Conservation (phyloP, 495 filamentous ascomycete genomes). For the Penicillium malachiteum region DNA sequence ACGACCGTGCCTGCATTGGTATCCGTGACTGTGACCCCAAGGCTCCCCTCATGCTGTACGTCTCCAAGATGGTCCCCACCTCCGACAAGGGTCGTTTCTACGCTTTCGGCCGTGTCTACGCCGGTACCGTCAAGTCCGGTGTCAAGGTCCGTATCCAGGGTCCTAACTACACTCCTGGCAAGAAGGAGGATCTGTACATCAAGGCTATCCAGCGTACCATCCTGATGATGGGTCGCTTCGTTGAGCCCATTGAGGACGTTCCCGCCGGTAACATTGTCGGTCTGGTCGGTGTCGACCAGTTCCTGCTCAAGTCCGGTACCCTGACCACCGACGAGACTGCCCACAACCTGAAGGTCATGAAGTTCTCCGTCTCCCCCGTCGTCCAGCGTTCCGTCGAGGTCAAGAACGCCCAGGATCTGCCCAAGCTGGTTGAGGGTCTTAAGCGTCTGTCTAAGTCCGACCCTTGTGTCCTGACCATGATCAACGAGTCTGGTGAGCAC, state of each 20-base stretch:
- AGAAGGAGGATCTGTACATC: conserved; percentile 99
- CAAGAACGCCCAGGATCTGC: conserved; percentile 99
- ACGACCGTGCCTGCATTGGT: conserved; percentile 88
- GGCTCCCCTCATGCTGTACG: conserved; percentile 98
- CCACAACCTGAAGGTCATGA: conserved; percentile 99
- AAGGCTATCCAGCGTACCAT: conserved; percentile 99
- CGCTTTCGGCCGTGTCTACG: conserved; percentile 99
- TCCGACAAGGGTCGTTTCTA: conserved; percentile 99
- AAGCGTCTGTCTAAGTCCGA: conserved; percentile 99
- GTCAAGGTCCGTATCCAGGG: conserved; percentile 99
- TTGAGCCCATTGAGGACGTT: conserved; percentile 98
- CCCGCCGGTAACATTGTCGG: conserved; percentile 99
- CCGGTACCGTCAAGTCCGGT: conserved; percentile 94
- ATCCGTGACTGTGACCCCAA: conserved; percentile 98
- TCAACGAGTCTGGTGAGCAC: conserved; percentile 93
- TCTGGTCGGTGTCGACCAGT: conserved; percentile 99
- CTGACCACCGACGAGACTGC: conserved; percentile 95
- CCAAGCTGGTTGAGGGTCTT: conserved; percentile 99
- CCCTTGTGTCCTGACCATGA: conserved; percentile 90
- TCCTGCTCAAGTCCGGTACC: conserved; percentile 99
- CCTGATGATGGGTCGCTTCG: conserved; percentile 99
- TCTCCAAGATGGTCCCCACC: conserved; percentile 99
- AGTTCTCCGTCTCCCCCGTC: conserved; percentile 99
- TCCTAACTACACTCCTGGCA: conserved; percentile 95
- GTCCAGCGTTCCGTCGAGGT: conserved; percentile 98